Evolutionary conservation across 306 rosid genomes (phyloP), one percentile per base, ranked within the genome.

Genomic region (Castanospermum australe): DNA sequence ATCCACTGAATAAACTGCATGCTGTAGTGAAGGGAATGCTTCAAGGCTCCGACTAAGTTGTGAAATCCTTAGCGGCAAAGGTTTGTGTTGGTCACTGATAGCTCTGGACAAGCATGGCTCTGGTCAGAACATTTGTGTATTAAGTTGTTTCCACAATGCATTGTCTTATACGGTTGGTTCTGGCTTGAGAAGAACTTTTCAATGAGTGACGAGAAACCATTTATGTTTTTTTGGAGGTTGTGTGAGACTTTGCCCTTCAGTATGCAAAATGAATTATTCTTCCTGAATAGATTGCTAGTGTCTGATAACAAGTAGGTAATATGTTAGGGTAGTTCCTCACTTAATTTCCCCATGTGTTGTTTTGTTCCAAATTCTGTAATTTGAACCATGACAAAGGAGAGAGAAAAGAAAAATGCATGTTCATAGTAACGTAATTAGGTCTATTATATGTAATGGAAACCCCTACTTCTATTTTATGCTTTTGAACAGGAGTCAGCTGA

Each of bases 141-240:
- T 75, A 39, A 77, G 88, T 84, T 47, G 79, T 61, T 70, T 85
- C 76, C 54, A 54, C 80, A 62, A 30, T 71, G 89, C 84, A 82
- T 86, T 85, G 84, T 81, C 75, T 72, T 77, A 54, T 79, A 82
- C 67, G 78, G 77, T 69, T 79, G 83, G 88, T 90, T 86, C 90
- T 81, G 92, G 92, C 90, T 75, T n/a, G 65, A 77, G 82, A 86
- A 76, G 83, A 82, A 82, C 83, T 85, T 85, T 62, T 64, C 66
- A 48, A 83, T 1, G 88, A 82, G 91, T 75, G 84, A 79, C 85
- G 71, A 82, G 70, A 81, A 84, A 81, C 89, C 87, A 65, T 86
- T 88, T 89, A 85, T 88, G 77, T 59, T 83, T 81, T 69, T 81
- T 83, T 75, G 89, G 94, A 88, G 92, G 91, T 88, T 89, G 86